Conservation (phyloP, 108 stramenopile genomes). For the Nannochloropsis gaditana region DNA sequence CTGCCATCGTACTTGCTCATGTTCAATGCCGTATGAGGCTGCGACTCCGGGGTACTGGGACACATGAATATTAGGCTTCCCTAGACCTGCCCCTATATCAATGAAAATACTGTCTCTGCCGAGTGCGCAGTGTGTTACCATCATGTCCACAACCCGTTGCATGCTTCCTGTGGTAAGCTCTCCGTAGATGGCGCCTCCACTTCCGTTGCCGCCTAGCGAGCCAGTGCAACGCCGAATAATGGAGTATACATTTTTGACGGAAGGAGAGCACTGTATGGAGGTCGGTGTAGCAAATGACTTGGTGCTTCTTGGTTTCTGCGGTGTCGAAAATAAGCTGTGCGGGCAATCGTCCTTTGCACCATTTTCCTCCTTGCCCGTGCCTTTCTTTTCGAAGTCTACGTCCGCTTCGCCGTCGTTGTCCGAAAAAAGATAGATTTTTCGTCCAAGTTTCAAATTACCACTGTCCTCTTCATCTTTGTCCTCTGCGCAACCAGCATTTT, state of each 20-base stretch:
- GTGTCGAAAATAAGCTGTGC: background rate
- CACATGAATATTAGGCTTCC: slow-evolving; percentile 95
- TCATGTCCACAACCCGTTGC: slow-evolving; percentile 57
- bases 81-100: slow-evolving; percentile 92
- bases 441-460: background rate
- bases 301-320: background rate
- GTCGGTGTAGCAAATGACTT: background rate
- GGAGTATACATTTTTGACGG: slow-evolving; percentile 9
- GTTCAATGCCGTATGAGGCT: slow-evolving; percentile 70
- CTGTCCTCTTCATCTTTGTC: background rate
- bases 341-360: background rate
- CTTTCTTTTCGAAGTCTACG: background rate
- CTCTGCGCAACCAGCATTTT: background rate
- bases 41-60: slow-evolving; percentile 53
- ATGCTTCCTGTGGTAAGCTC: slow-evolving; percentile 81
- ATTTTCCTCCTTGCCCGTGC: background rate
- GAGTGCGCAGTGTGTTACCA: slow-evolving; percentile 64
- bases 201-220: slow-evolving; percentile 75
- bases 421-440: background rate
- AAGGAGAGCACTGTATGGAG: background rate
- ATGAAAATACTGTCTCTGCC: slow-evolving; percentile 72
- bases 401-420: background rate
- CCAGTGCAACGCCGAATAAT: slow-evolving; percentile 58
- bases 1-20: slow-evolving; percentile 71
- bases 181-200: slow-evolving; percentile 84